A percentile compares a stretch with the other conserved stretches of the same genome.
phyloP scores from a whole-genome alignment of 352 stramenopile species.

The Globisporangium radiosum region DNA sequence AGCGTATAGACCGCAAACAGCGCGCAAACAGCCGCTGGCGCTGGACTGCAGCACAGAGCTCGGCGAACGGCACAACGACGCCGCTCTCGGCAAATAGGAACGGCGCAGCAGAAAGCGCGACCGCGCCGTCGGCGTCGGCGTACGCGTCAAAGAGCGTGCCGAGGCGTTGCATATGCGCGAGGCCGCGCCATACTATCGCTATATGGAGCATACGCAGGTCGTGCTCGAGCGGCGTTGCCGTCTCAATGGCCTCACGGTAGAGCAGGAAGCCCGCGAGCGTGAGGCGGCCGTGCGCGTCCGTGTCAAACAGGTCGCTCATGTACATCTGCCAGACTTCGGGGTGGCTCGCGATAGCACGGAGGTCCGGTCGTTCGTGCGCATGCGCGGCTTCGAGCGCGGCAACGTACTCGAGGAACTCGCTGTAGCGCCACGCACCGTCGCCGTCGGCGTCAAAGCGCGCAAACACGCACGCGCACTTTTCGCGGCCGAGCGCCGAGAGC shows the following conservation, averaged over 20 bases:
- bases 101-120: constrained; percentile 29
- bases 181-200: constrained; percentile 28
- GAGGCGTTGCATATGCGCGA: constrained; percentile 17
- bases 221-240: constrained; percentile 22
- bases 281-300: constrained; percentile 27
- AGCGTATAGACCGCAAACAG: constrained; percentile 35
- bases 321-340: constrained; percentile 59
- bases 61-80: constrained; percentile 17
- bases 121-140: constrained; percentile 22
- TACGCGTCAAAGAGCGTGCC: constrained; percentile 43
- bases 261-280: constrained; percentile 56
- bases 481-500: constrained; percentile 30
- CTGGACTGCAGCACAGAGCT: constrained; percentile 33
- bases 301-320: constrained; percentile 48
- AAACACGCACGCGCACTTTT: constrained; percentile 48
- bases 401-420: constrained; percentile 61
- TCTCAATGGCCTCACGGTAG: constrained; percentile 45
- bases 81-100: constrained; percentile 52
- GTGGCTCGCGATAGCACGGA: constrained; percentile 28
- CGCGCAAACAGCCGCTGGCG: constrained; percentile 28
- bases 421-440: constrained; percentile 45
- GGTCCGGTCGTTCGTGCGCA: constrained; percentile 10
- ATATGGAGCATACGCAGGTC: constrained; percentile 43
- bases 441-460: constrained; percentile 44
- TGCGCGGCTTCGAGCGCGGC: constrained; percentile 22